Base-by-base conservation (phyloP, 1,284 basidiomycete genomes). In the Trichosporon inkin region DNA sequence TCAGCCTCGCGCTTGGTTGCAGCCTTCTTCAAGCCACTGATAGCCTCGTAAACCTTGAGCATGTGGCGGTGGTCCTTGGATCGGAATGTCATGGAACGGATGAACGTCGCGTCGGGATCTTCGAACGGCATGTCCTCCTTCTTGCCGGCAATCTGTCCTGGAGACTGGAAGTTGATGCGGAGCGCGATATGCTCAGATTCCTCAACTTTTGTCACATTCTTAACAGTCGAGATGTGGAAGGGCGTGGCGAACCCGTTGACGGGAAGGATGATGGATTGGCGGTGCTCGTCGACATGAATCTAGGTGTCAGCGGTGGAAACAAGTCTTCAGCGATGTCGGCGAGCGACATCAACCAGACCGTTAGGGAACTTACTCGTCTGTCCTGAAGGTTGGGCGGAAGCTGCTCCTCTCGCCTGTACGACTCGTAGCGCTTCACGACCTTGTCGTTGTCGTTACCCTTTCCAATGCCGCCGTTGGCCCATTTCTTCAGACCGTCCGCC, bases 41-140 rank as follows among this genome's bases (percentile, higher is more conserved):
- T 98, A 71, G 92, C 88, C 77, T 90, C 94, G 76, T 84, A 89
- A 17, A 99, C 84, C 64, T 85, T 86, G 69, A 93, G 87, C 74
- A 99, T 93, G 56, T 94, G 92, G 68, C 88, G 86, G 16, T 85
- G 85, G 70, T 99, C 94, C 13, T 87, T 84, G 3, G 92, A 95
- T 53, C 95, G 89, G 79, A 95, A 99, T 0, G 92, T 92, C 63
- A 96, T 85, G 5, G 93, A 97, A 56, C 94, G 90, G 69, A 99
- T 88, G 71, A 99, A 99, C 3, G 92, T 98, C 0, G 95, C 88
- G 65, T 96, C 91, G 1, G 95, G 92, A 74, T 98, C 91, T 78
- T 99, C 95, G 70, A 99, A 99, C 0, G 96, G 96, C 64, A 93
- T 97, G 68, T 99, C 96, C 74, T 99, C 96, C 80, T 99, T 99